phyloP scores from a whole-genome alignment of 495 filamentous ascomycete species.

The Trichocladium antarcticum region DNA sequence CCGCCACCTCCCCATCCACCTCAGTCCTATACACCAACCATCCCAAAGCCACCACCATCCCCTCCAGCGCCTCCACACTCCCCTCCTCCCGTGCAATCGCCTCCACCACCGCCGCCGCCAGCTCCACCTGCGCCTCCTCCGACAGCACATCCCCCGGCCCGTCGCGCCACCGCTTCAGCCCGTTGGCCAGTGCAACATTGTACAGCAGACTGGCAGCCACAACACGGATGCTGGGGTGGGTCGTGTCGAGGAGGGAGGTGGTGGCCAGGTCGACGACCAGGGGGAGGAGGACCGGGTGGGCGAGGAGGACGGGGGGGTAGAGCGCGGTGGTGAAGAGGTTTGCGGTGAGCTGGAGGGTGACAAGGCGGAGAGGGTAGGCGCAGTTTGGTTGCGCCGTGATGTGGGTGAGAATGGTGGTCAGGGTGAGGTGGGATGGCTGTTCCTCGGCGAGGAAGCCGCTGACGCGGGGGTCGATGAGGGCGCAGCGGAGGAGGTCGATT shows the following conservation, averaged over 20 bases:
- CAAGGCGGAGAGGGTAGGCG: conserved; percentile 74
- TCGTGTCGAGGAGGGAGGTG: conserved; percentile 44
- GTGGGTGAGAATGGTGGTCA: conserved; percentile 52
- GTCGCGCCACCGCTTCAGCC: conserved; percentile 45
- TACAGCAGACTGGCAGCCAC: conserved; percentile 74
- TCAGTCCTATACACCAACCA: conserved; percentile 60
- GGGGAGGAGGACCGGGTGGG: conserved; percentile 26
- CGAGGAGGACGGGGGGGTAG: conserved; percentile 39
- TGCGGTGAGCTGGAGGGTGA: conserved; percentile 53
- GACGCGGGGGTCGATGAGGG: conserved; percentile 72
- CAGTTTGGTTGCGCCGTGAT: conserved; percentile 37
- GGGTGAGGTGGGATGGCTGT: conserved; percentile 48
- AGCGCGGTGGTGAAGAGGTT: conserved; percentile 55
- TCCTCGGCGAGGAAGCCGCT: conserved; percentile 80
- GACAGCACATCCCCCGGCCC: conserved; percentile 48
- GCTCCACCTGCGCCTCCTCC: conserved; percentile 62
- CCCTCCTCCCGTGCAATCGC: conserved; percentile 55
- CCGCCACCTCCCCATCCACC: conserved; percentile 56
- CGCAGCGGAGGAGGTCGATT: conserved; percentile 68
- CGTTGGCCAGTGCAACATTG: conserved; percentile 64
- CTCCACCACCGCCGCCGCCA: conserved; percentile 67
- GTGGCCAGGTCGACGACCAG: conserved; percentile 39
- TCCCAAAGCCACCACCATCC: conserved; percentile 61
- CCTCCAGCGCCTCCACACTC: conserved; percentile 59
- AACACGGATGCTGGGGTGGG: conserved; percentile 49